Base-by-base conservation (phyloP, 441 rosid species). In the Populus hybrid region DNA sequence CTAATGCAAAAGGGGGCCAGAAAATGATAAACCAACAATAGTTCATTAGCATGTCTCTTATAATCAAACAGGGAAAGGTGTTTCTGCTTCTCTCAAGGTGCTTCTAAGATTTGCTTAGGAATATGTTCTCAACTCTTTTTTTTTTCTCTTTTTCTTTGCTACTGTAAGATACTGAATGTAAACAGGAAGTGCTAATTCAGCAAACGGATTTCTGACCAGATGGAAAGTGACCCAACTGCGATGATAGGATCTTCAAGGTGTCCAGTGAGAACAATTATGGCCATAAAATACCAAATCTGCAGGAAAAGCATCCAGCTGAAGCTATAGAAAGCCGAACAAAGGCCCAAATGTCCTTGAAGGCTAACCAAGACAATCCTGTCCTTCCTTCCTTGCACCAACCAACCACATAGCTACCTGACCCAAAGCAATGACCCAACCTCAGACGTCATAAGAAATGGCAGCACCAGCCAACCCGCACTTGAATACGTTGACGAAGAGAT, bases 271-370 rank as follows among this genome's bases (percentile, higher is more conserved):
- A 93, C 97, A 81, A 93, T 91, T 64, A 94, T 88, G 24, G 90
- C 87, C 97, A 94, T 94, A 71, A 93, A 90, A 78, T 94, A 94
- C 98, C 97, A 94, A 86, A 94, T 90, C 90, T 94, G 97, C n/a
- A 94, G 80, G 78, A 95, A 94, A 81, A 94, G 87, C 97, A 93
- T 93, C 8, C 87, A 66, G 97, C 98, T 21, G 98, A 94, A 67
- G 98, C 98, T 24, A 89, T 67, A 20, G 95, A 93, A 59, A 94
- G 89, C 68, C 79, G 88, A 69, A 88, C 85, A 81, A 94, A 94
- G 3, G 90, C 94, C 95, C 91, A 89, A 8, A 93, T 78, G 71
- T 93, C 97, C 82, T 89, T 86, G 54, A 91, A 93, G 23, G 97
- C 98, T 75, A 86, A 85, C 95, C 90, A 88, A 10, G 98, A 93